phyloP scores from a whole-genome alignment of 192 early-diverging fungal species.

The Lobosporangium transversale region DNA sequence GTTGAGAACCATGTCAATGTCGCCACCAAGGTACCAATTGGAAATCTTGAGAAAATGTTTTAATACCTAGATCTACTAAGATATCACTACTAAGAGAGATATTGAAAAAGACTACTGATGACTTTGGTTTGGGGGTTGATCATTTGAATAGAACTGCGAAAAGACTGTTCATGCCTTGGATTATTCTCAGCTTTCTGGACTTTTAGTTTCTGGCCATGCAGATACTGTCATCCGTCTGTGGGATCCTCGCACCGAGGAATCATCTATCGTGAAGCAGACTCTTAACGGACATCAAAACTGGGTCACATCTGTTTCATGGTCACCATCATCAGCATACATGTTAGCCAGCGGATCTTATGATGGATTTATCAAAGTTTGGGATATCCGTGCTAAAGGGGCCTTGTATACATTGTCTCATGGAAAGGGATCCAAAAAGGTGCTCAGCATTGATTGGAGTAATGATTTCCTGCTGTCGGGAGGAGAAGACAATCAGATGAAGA shows the following conservation, averaged over 20 bases:
- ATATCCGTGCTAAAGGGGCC: slow-evolving; percentile 87
- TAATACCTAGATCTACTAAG: too few species aligned
- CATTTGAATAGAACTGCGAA: slow-evolving; percentile 77
- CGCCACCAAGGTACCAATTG: slow-evolving; percentile 69
- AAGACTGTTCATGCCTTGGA: slow-evolving; percentile 80
- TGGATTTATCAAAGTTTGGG: slow-evolving; percentile 90
- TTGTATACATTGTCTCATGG: slow-evolving; percentile 74
- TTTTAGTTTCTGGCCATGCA: slow-evolving; percentile 90
- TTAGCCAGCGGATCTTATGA: slow-evolving; percentile 91
- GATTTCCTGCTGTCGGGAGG: slow-evolving; percentile 78
- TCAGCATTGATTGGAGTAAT: slow-evolving; percentile 76
- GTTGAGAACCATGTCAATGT: slow-evolving; percentile 78
- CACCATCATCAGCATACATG: slow-evolving; percentile 75
- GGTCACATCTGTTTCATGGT: slow-evolving; percentile 88
- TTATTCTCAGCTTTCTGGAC: slow-evolving; percentile 71
- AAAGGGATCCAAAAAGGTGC: slow-evolving; percentile 67
- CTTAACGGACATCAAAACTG: slow-evolving; percentile 84
- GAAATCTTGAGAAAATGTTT: too few species aligned
- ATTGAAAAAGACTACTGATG: background rate
- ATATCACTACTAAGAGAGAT: background rate
- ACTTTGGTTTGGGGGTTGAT: background rate
- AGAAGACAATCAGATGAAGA: slow-evolving; percentile 73
- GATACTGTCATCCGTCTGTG: slow-evolving; percentile 87
- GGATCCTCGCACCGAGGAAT: slow-evolving; percentile 88
- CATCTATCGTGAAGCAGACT: slow-evolving; percentile 77